Base-by-base conservation (phyloP, 768 basidiomycete genomes). In the Dioszegia hungarica region DNA sequence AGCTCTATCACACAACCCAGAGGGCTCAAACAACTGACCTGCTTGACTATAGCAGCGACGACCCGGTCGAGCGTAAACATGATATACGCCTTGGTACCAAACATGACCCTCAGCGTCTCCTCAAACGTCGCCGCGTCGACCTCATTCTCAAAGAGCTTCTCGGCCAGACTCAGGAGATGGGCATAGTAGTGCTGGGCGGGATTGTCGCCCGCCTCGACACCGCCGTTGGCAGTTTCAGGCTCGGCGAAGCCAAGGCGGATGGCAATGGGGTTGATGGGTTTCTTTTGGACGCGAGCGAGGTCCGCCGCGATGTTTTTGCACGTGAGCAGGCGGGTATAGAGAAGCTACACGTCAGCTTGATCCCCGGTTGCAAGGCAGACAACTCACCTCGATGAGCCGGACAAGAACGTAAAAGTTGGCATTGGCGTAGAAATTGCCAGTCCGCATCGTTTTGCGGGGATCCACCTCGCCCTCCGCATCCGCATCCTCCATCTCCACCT, bases 31-130 rank as follows among this genome's bases (percentile, higher is more conserved):
- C n/a, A n/a, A n/a, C 82, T 74, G 58, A 90, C 91, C 81, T 95
- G 91, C 79, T 97, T 97, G 75, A 97, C 83, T 49, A 97, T 82
- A 20, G 86, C 86, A 12, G 84, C 85, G 55, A 98, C 85, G 43
- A 95, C 78, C 77, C 93, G 91, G 80, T 99, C 95, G 68, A 99
- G 74, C 1, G 95, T 97, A 77, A 94, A 98, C 63, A 94, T 77
- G 52, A 86, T 82, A 78, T 90, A 97, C 3, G 90, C 92, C 85
- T 93, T 79, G 62, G 63, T 72, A 15, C 66, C 72, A 64, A 80
- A 77, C 74, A 75, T 75, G 83, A 90, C 89, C 62, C 95, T 80
- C 84, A 97, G 85, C 69, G 90, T 89, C 74, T 98, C 95, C 75
- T 98, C 94, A 67, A 92, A 98, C 20, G 85, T 84, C n/a, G 82